Conservation (phyloP, 2,329 filamentous ascomycete genomes). For the Xylaria sp. region DNA sequence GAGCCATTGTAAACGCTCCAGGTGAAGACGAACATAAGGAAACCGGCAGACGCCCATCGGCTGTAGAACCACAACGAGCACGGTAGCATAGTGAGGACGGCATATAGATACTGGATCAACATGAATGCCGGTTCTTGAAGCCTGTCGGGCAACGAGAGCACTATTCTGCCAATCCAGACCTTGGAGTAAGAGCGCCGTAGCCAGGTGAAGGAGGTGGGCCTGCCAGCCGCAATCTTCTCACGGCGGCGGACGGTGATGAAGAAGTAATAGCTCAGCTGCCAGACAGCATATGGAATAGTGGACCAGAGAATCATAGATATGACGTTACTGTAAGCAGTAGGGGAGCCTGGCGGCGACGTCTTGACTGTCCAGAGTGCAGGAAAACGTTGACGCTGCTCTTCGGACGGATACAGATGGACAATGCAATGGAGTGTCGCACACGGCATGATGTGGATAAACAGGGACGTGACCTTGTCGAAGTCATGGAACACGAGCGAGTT, state of each 20-base stretch:
- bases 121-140: constrained; percentile 94
- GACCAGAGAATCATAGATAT: constrained; percentile 93
- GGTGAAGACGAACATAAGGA: constrained; percentile 84
- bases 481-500: constrained; percentile 99
- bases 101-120: constrained; percentile 93
- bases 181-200: constrained; percentile 90
- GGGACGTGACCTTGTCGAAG: constrained; percentile 95
- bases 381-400: constrained; percentile 75
- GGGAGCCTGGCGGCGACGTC: constrained; percentile 72
- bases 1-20: constrained; percentile 98
- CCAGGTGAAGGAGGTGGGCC: constrained; percentile 98
- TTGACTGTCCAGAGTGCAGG: constrained; percentile 89
- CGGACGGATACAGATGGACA: constrained; percentile 79
- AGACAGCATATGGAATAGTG: constrained; percentile 88
- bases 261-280: constrained; percentile 94
- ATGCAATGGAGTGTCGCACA: constrained; percentile 93
- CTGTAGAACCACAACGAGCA: constrained; percentile 96
- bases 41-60: constrained; percentile 79
- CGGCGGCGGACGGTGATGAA: constrained; percentile 94
- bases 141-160: constrained; percentile 77
- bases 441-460: constrained; percentile 99
- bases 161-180: constrained; percentile 86
- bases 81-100: constrained; percentile 90
- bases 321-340: constrained; percentile 81
- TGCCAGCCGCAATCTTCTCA: constrained; percentile 94